Conservation (phyloP, 2,329 filamentous ascomycete species). For the Akanthomyces uredinophilus region DNA sequence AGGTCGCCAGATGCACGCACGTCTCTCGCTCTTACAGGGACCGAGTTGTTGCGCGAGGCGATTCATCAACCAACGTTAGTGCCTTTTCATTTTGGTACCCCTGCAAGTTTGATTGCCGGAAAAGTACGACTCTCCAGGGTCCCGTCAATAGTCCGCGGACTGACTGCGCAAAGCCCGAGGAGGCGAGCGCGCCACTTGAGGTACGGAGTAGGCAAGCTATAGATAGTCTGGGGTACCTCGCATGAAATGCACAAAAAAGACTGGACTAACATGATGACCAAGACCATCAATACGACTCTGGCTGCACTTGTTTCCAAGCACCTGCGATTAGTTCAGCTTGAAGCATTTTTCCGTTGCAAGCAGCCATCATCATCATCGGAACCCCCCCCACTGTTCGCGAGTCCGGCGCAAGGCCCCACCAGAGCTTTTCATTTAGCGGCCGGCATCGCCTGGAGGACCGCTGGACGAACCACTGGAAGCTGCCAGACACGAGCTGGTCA, state of each 20-base stretch:
- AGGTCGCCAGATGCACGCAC: no score
- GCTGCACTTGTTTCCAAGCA: no score
- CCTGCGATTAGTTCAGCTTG: not conserved
- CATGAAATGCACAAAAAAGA: not conserved
- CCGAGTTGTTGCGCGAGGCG: no score
- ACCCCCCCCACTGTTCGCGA: not conserved
- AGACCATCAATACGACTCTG: not conserved
- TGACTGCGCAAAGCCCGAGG: not conserved
- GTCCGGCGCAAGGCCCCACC: not conserved
- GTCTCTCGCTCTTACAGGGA: no score
- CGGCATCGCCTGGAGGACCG: constrained; percentile 2
- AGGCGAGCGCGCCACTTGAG: not conserved
- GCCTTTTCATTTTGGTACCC: not conserved
- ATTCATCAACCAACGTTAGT: no score
- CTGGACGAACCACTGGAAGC: not conserved
- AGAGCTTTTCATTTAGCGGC: not conserved
- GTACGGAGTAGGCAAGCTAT: not conserved
- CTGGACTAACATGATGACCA: not conserved
- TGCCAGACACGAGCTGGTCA: no score
- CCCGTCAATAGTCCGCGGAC: not conserved
- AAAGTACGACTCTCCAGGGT: not conserved
- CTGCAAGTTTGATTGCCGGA: not conserved
- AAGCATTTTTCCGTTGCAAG: not conserved
- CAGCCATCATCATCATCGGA: not conserved
- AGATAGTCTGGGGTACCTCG: not conserved